These are phyloP conservation scores for Alliaria petiolata DNA, from an alignment of 345 rosid species.

Conservation along the genomic window DNA sequence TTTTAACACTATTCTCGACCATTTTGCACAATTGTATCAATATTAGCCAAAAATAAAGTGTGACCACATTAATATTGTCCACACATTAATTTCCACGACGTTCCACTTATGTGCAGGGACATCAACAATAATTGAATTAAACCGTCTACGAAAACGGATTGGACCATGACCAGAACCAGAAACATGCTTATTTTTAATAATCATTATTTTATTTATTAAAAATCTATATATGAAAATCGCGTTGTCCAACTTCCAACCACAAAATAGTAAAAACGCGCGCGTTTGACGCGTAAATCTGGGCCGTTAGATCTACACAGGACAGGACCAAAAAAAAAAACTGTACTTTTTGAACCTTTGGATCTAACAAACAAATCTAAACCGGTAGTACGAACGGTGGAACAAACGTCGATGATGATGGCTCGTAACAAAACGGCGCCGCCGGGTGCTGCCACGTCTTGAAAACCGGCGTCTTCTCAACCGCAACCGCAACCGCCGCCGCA, in stretches of 20 bases:
- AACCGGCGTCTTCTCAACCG: constrained; percentile 41
- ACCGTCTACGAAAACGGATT: too few species aligned
- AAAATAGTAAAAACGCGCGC: constrained; percentile 7
- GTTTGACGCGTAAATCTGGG: constrained; percentile 18
- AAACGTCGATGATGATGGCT: constrained; percentile 37
- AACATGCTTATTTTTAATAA: not conserved
- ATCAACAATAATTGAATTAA: too few species aligned
- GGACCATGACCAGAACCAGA: not conserved
- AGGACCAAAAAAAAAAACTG: not conserved
- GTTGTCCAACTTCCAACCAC: constrained; percentile 32
- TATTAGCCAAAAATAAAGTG: not conserved
- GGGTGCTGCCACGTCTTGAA: constrained; percentile 95
- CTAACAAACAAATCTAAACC: constrained; percentile 36
- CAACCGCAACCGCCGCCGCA: constrained; percentile 30
- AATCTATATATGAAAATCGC: constrained; percentile 14
- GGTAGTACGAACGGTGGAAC: constrained; percentile 65
- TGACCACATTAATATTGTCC: not conserved
- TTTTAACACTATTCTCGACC: too few species aligned
- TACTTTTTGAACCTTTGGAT: constrained; percentile 29
- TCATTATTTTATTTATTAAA: not conserved
- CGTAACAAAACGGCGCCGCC: constrained; percentile 72
- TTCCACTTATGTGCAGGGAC: too few species aligned
- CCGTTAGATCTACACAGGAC: constrained; percentile 9
- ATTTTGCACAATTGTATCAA: not conserved
- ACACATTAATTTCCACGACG: not conserved